Evolutionary conservation across 169 alveolate genomes (phyloP), one percentile per base, ranked within the genome.

Genomic region (Eimeria mitis): DNA sequence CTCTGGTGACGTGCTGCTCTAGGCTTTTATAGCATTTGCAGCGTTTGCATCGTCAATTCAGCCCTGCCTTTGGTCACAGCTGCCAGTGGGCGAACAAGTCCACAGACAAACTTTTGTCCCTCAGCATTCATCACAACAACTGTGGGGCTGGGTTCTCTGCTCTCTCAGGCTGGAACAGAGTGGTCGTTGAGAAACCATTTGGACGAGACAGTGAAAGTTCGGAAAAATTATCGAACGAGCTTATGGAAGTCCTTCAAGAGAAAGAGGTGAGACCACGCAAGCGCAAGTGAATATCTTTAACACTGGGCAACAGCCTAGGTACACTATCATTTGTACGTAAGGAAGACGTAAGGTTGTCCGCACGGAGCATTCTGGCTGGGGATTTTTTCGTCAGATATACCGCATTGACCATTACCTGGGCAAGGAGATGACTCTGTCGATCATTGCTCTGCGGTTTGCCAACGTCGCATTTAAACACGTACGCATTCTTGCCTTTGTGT

Each of bases 401-500:
- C 97, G 98, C 78, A 97, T 97, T 56, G 98, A 97, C 87, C 98
- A 97, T 90, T 97, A 97, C 84, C 89, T 97, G 21, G 98, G 98
- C 37, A 97, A 97, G 56, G 98, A 97, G 95, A 96, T 96, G 97
- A 97, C 96, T 59, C 96, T 96, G 90, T 96, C 96, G n/a, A 71
- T 97, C 76, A 75, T 90, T n/a, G 95, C 97, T 28, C 76, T 97
- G 79, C 97, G 97, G 47, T 97, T 97, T 75, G 97, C 97, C 52
- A 97, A 97, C 49, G 88, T 96, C 11, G 95, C 96, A 63, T 96
- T 97, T 87, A 78, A 81, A 47, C 96, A 96, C 28, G 92, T 95
- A 37, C 42, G 97, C 28, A 44, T 49, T 31, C 19, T 34, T 13
- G 21, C 3, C 76, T 25, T n/a, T 21, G 52, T 0, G 7, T 44